Evolutionary conservation across 768 basidiomycete genomes (phyloP), one percentile per base, ranked within the genome.

Genomic region (Lentinula guzmanii): DNA sequence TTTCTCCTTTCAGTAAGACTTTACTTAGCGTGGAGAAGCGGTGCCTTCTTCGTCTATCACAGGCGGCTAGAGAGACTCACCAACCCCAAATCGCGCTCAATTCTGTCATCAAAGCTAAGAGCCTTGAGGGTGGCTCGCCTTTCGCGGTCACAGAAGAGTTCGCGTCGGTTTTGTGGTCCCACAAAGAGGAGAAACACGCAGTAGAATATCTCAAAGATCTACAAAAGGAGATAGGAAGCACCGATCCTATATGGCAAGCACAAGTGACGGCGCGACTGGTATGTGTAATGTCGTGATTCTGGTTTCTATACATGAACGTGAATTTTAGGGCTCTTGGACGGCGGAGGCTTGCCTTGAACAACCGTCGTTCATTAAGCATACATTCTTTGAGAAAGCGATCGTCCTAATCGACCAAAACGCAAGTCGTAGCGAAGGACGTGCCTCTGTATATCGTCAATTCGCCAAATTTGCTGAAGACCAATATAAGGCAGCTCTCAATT

Each of bases 391-490:
- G 16, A 79, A 80, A 0, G 91, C 94, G 0, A 76, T 79, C 33
- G 48, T 62, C 0, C 54, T 75, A 7, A 63, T 79, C 39, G 69
- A 73, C 18, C 61, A 64, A 41, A 52, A 68, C 51, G 60, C 67
- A 34, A 50, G 64, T 1, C 61, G 60, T 37, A 65, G 65, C 24
- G 61, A 65, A n/a, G 70, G 76, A 9, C 77, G 78, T 53, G 86
- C 86, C 18, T 78, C 77, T 9, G 80, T 95, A 35, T 93, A 84
- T 70, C 86, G 88, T 62, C 83, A 91, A 66, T 98, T 86, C 70
- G 97, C 96, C 0, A 79, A 82, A 28, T 98, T 98, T 68, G 91
- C 95, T 0, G 94, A 98, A 67, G 79, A 81, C 11, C 95, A 98
- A 67, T 95, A 91, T 68, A 84, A 89, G 62, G 77, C 83, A 1